A percentile compares a stretch with the other conserved stretches of the same genome.
These are phyloP conservation scores for Ustilago curta DNA, from an alignment of 1,284 basidiomycete species.

Conservation along the genomic window DNA sequence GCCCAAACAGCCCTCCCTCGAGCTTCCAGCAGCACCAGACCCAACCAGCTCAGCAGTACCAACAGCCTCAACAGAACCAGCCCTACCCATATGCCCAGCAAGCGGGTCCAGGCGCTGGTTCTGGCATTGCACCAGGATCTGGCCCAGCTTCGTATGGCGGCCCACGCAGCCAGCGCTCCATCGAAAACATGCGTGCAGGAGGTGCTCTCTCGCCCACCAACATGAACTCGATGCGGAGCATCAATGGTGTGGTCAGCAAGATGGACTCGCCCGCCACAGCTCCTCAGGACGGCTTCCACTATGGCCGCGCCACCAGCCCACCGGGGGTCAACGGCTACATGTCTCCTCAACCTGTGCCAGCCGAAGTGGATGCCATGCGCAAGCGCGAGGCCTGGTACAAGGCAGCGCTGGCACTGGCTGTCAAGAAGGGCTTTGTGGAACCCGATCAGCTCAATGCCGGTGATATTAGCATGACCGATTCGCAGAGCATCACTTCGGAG, in stretches of 20 bases:
- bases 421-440: slow-evolving; percentile 83
- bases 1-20: slow-evolving; percentile 24
- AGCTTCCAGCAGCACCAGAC: slow-evolving; percentile 36
- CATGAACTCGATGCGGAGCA: slow-evolving; percentile 49
- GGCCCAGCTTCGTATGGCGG: slow-evolving; percentile 46
- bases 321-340: slow-evolving; percentile 43
- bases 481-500: slow-evolving; percentile 38
- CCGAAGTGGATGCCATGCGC: slow-evolving; percentile 81
- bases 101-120: slow-evolving; percentile 7
- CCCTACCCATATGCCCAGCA: slow-evolving; percentile 27
- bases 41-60: slow-evolving; percentile 20
- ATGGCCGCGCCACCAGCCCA: slow-evolving; percentile 45
- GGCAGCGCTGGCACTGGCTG: slow-evolving; percentile 81
- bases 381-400: slow-evolving; percentile 88
- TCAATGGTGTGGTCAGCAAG: slow-evolving; percentile 56
- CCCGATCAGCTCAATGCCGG: slow-evolving; percentile 71
- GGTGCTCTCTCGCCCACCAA: slow-evolving; percentile 49
- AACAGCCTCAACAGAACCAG: slow-evolving; percentile 23
- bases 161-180: slow-evolving; percentile 58
- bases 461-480: slow-evolving; percentile 46
- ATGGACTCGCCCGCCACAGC: slow-evolving; percentile 44
- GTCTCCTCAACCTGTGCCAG: slow-evolving; percentile 31
- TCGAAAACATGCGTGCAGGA: slow-evolving; percentile 57
- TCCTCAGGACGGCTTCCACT: slow-evolving; percentile 62
- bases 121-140: slow-evolving; percentile 10